Evolutionary conservation across 495 filamentous ascomycete genomes (phyloP).

Genomic region (Neurospora hispaniola): DNA sequence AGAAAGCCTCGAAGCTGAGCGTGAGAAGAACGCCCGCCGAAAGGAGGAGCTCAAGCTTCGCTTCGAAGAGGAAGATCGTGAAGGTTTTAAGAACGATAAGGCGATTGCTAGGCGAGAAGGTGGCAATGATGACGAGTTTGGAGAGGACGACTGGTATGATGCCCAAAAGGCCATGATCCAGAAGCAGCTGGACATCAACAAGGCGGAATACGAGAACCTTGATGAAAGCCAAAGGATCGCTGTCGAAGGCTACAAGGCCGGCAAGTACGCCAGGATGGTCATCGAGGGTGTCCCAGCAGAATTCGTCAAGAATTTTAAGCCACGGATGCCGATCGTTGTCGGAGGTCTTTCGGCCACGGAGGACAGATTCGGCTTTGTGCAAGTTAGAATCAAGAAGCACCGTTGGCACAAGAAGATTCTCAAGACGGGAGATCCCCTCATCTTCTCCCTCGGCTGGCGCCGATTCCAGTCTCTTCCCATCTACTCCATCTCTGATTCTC

Average conservation of each 20-base stretch:
- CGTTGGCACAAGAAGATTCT: slow-evolving; percentile 99
- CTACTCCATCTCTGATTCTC: slow-evolving; percentile 87
- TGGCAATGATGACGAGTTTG: slow-evolving; percentile 63
- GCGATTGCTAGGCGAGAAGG: slow-evolving; percentile 53
- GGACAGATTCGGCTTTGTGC: slow-evolving; percentile 89
- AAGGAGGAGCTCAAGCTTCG: slow-evolving; percentile 92
- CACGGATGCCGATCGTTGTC: slow-evolving; percentile 75
- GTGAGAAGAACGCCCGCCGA: slow-evolving; percentile 76
- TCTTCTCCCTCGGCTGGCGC: slow-evolving; percentile 96
- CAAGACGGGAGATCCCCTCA: slow-evolving; percentile 93
- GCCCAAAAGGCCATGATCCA: slow-evolving; percentile 88
- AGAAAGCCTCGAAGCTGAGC: slow-evolving; percentile 50
- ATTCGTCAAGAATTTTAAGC: slow-evolving; percentile 79
- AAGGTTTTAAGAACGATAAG: slow-evolving; percentile 83
- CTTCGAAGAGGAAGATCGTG: slow-evolving; percentile 93
- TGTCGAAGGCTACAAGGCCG: slow-evolving; percentile 86
- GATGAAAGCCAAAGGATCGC: slow-evolving; percentile 68
- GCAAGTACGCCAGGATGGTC: slow-evolving; percentile 84
- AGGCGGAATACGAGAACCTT: slow-evolving; percentile 74
- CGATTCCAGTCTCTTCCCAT: slow-evolving; percentile 87
- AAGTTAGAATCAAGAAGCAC: slow-evolving; percentile 91
- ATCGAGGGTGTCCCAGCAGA: slow-evolving; percentile 82
- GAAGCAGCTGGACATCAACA: slow-evolving; percentile 92
- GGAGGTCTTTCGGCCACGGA: slow-evolving; percentile 86
- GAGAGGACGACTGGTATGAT: slow-evolving; percentile 98